phyloP scores from a whole-genome alignment of 73 alveolate species.

The Paramecium octaurelia region DNA sequence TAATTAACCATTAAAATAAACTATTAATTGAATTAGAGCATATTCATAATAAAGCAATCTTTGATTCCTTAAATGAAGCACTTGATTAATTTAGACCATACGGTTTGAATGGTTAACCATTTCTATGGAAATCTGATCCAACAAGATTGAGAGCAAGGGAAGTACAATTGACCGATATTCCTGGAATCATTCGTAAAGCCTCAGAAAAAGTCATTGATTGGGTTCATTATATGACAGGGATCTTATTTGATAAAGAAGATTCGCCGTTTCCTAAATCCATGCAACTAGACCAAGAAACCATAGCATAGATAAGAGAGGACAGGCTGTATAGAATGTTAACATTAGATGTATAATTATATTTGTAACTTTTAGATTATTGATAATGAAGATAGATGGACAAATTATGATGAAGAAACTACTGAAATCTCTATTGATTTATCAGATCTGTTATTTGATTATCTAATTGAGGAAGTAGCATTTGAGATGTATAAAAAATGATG shows the following conservation, averaged over 20 bases:
- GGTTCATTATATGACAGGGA: slow-evolving; percentile 59
- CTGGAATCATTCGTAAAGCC: slow-evolving; percentile 36
- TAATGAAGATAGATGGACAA: slow-evolving; percentile 64
- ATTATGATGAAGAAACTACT: slow-evolving; percentile 64
- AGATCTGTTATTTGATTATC: slow-evolving; percentile 50
- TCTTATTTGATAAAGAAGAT: slow-evolving; percentile 63
- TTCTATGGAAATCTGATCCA: slow-evolving; percentile 50
- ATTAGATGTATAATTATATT: slow-evolving; percentile 46
- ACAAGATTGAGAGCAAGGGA: background rate
- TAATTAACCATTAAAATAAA: background rate
- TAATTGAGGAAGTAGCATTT: slow-evolving; percentile 41
- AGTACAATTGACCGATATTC: background rate
- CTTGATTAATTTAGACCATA: slow-evolving; percentile 41
- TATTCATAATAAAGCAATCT: slow-evolving; percentile 60
- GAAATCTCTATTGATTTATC: slow-evolving; percentile 60
- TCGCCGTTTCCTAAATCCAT: slow-evolving; percentile 37
- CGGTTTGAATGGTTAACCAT: slow-evolving; percentile 56
- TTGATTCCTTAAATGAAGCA: slow-evolving; percentile 64
- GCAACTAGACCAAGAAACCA: slow-evolving; percentile 54
- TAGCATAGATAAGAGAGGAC: slow-evolving; percentile 67
- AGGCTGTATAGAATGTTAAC: slow-evolving; percentile 61
- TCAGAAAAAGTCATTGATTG: slow-evolving; percentile 64
- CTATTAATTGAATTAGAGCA: slow-evolving; percentile 39
- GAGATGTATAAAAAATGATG: slow-evolving; percentile 2
- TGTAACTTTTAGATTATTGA: background rate